Percentiles rank a stretch among this genome's conserved stretches.
Conservation (phyloP, 2,329 filamentous ascomycete species). For the Microascus cirrosus region DNA sequence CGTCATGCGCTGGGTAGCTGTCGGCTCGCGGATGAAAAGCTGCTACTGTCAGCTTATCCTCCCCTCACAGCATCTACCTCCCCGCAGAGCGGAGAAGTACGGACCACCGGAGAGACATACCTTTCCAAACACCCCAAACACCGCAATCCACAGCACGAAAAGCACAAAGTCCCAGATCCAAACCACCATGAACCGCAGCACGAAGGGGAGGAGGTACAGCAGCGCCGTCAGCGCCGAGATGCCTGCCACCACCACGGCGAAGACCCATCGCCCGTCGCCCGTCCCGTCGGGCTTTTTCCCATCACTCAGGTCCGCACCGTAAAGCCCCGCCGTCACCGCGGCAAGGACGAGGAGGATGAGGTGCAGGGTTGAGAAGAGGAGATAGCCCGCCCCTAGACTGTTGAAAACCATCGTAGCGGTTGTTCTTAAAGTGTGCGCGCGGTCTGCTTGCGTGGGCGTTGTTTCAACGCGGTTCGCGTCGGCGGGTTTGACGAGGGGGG, state of each 20-base stretch:
- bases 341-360: conserved; percentile 67
- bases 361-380: conserved; percentile 53
- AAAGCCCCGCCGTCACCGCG: conserved; percentile 68
- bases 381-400: conserved; percentile 32
- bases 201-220: conserved; percentile 54
- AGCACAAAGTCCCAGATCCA: conserved; percentile 63
- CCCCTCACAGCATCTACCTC: neutral
- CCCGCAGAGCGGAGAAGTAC: neutral
- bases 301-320: conserved; percentile 54
- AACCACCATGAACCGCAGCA: conserved; percentile 35
- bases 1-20: conserved; percentile 65
- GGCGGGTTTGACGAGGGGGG: neutral
- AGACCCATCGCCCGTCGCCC: conserved; percentile 35
- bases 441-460: no score
- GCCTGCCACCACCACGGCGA: conserved; percentile 58
- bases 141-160: conserved; percentile 66
- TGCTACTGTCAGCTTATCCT: conserved; percentile 13
- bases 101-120: conserved; percentile 18
- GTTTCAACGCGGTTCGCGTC: neutral
- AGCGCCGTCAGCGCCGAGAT: conserved; percentile 54
- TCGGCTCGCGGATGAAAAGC: conserved; percentile 62
- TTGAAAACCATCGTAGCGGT: conserved; percentile 29
- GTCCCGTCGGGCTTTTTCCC: conserved; percentile 23
- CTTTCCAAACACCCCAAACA: conserved; percentile 76
- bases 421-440: no score